These are phyloP conservation scores for Cryptosporidium muris DNA, from an alignment of 169 alveolate genomes.

Conservation along the genomic window DNA sequence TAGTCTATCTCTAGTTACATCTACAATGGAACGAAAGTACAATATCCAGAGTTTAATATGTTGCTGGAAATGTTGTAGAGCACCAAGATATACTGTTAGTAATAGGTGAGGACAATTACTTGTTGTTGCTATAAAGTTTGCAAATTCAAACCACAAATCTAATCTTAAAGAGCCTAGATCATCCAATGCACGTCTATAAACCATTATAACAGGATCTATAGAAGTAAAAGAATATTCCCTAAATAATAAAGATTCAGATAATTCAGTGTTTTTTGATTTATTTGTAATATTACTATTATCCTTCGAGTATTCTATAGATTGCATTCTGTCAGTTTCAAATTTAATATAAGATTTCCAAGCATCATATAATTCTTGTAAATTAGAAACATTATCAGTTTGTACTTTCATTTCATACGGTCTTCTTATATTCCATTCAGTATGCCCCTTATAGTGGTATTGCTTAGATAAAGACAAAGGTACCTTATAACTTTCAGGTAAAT, in stretches of 20 bases:
- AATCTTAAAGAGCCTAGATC: conserved; percentile 66
- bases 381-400: conserved; percentile 64
- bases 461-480: conserved; percentile 35
- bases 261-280: not conserved
- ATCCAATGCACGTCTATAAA: conserved; percentile 63
- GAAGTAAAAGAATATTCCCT: conserved; percentile 16
- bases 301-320: conserved; percentile 51
- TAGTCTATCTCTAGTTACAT: conserved; percentile 16
- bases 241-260: not conserved
- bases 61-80: conserved; percentile 44
- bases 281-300: not conserved
- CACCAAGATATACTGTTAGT: conserved; percentile 16
- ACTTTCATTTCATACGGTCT: conserved; percentile 60
- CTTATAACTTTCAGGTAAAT: conserved; percentile 17
- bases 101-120: conserved; percentile 57
- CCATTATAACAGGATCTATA: conserved; percentile 64
- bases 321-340: conserved; percentile 62
- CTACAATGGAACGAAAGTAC: conserved; percentile 21
- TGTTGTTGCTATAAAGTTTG: conserved; percentile 60
- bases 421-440: conserved; percentile 54
- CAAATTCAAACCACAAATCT: conserved; percentile 66
- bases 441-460: conserved; percentile 39
- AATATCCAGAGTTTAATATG: conserved; percentile 51
- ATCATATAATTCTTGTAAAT: conserved; percentile 48
- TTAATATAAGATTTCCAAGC: conserved; percentile 64